A percentile compares a stretch with the other conserved stretches of the same genome.
Evolutionary conservation across 2,329 filamentous ascomycete genomes (phyloP).

Genomic region (Ascochyta pisi): DNA sequence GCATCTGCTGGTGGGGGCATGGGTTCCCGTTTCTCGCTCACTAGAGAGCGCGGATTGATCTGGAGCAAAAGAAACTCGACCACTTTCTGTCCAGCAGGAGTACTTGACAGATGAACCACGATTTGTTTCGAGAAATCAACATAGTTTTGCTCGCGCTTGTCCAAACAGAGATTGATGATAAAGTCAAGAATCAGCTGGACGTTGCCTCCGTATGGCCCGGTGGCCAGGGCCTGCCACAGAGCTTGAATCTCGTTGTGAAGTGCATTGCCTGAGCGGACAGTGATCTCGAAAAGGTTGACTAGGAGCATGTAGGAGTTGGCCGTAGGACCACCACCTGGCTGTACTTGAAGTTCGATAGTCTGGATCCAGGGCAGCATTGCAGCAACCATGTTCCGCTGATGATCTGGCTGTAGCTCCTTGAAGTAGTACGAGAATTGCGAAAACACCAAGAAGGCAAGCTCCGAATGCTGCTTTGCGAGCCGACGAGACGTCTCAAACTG

Average conservation of each 20-base stretch:
- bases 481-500: slow-evolving; percentile 96
- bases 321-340: slow-evolving; percentile 89
- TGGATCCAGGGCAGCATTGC: slow-evolving; percentile 97
- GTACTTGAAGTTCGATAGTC: slow-evolving; percentile 87
- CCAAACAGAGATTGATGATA: slow-evolving; percentile 91
- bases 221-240: slow-evolving; percentile 94
- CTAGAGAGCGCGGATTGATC: slow-evolving; percentile 95
- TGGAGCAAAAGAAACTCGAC: slow-evolving; percentile 92
- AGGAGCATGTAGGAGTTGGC: slow-evolving; percentile 93
- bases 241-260: slow-evolving; percentile 97
- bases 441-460: slow-evolving; percentile 91
- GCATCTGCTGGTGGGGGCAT: slow-evolving; percentile 71
- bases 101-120: slow-evolving; percentile 93
- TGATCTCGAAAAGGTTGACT: slow-evolving; percentile 94
- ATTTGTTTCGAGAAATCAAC: slow-evolving; percentile 98
- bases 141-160: slow-evolving; percentile 95
- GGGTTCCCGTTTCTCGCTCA: slow-evolving; percentile 75
- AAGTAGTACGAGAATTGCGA: slow-evolving; percentile 96
- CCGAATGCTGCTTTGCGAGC: slow-evolving; percentile 84
- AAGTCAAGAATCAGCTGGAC: slow-evolving; percentile 95
- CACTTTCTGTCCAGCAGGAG: slow-evolving; percentile 82
- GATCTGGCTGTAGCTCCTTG: slow-evolving; percentile 80
- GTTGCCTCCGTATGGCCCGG: slow-evolving; percentile 89
- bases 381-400: slow-evolving; percentile 92
- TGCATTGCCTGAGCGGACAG: slow-evolving; percentile 85